A percentile compares a stretch with the other conserved stretches of the same genome.
phyloP scores from a whole-genome alignment of 306 rosid genomes.

The Arachis stenosperma region DNA sequence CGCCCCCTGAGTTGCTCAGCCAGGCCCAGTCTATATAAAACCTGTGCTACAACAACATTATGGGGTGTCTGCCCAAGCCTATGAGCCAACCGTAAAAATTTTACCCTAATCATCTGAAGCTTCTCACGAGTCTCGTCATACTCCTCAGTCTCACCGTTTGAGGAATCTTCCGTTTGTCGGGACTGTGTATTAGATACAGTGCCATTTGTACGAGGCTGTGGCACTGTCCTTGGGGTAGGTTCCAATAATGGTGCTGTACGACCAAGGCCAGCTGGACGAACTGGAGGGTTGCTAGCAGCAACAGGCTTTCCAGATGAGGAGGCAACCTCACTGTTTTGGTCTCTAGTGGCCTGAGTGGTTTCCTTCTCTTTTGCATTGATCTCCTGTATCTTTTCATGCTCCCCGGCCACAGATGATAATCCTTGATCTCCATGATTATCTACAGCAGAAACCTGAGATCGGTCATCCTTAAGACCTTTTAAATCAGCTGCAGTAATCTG shows the following conservation, averaged over 20 bases:
- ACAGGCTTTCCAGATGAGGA: conserved; percentile 59
- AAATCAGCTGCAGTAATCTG: background rate
- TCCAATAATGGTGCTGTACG: conserved; percentile 84
- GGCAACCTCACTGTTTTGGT: conserved; percentile 39
- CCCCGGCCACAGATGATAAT: conserved; percentile 45
- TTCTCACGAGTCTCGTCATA: conserved; percentile 95
- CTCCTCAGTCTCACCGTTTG: conserved; percentile 80
- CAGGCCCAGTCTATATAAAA: conserved; percentile 88
- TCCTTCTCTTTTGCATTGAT: conserved; percentile 45
- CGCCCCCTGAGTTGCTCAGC: conserved; percentile 98
- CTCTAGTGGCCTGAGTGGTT: conserved; percentile 43
- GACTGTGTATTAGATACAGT: conserved; percentile 58
- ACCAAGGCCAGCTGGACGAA: conserved; percentile 91
- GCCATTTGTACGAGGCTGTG: conserved; percentile 82
- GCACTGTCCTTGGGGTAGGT: conserved; percentile 70
- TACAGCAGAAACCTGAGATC: conserved; percentile 46
- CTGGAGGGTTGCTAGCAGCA: conserved; percentile 51
- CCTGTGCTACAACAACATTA: conserved; percentile 99
- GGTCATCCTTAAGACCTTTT: conserved; percentile 26
- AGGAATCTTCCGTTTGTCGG: conserved; percentile 77
- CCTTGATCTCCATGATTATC: conserved; percentile 31
- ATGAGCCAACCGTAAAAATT: conserved; percentile 87
- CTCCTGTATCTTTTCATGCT: conserved; percentile 49
- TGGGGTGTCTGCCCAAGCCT: conserved; percentile 99
- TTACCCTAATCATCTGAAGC: conserved; percentile 96